phyloP scores from a whole-genome alignment of 495 filamentous ascomycete genomes.

The Xylaria bambusicola region DNA sequence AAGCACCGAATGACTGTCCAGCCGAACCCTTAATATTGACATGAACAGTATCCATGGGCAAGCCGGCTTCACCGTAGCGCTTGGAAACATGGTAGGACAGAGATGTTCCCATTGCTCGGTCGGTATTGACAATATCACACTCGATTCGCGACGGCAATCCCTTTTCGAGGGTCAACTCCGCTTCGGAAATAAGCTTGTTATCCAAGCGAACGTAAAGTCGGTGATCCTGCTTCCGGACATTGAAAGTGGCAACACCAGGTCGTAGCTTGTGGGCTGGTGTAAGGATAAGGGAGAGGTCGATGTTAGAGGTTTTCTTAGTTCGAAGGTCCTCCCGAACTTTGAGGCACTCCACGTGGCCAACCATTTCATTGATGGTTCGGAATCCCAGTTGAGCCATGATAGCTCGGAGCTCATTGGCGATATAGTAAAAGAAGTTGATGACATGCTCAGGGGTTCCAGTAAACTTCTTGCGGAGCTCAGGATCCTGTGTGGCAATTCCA shows the following conservation, averaged over 20 bases:
- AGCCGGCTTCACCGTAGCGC: conserved; percentile 84
- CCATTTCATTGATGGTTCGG: conserved; percentile 97
- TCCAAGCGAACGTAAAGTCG: conserved; percentile 90
- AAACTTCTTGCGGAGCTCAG: conserved; percentile 94
- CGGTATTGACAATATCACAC: conserved; percentile 97
- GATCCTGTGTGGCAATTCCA: conserved; percentile 96
- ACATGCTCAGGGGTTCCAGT: conserved; percentile 93
- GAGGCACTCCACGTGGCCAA: conserved; percentile 87
- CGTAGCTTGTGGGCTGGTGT: conserved; percentile 96
- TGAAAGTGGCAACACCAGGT: conserved; percentile 96
- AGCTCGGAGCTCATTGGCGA: conserved; percentile 94
- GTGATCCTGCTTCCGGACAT: conserved; percentile 98
- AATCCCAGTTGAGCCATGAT: conserved; percentile 98
- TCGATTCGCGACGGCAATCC: conserved; percentile 93
- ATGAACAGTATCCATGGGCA: conserved; percentile 95
- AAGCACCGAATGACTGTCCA: conserved; percentile 96
- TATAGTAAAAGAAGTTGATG: conserved; percentile 99
- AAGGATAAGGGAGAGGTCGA: conserved; percentile 93
- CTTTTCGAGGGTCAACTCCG: conserved; percentile 94
- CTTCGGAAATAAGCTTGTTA: conserved; percentile 98
- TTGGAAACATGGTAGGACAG: conserved; percentile 96
- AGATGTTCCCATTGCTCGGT: conserved; percentile 91
- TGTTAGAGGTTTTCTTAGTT: conserved; percentile 86
- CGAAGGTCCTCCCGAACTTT: conserved; percentile 87
- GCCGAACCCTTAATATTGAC: conserved; percentile 98